phyloP scores from a whole-genome alignment of 2,329 filamentous ascomycete species.

The Periconia sp. region DNA sequence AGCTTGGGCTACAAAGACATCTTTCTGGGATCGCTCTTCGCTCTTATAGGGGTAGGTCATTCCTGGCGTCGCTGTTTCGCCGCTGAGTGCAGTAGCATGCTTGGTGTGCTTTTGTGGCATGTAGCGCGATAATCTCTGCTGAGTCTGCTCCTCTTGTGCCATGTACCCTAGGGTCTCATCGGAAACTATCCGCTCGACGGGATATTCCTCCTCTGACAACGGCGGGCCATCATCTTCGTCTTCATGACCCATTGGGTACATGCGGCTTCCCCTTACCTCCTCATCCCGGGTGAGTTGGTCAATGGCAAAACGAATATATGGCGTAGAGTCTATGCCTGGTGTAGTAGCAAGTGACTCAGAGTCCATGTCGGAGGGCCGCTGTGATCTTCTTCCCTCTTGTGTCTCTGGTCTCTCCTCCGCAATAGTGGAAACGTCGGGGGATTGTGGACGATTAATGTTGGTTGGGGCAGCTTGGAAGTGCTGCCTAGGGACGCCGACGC shows the following conservation, averaged over 20 bases:
- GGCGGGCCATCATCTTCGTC: constrained; percentile 17
- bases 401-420: constrained; percentile 38
- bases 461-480: constrained; percentile 20
- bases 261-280: constrained; percentile 62
- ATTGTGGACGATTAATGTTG: constrained; percentile 24
- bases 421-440: constrained; percentile 39
- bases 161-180: constrained; percentile 47
- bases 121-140: constrained; percentile 34
- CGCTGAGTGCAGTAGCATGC: constrained; percentile 17
- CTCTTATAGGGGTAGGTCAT: too few species aligned
- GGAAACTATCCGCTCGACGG: constrained; percentile 57
- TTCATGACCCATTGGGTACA: constrained; percentile 48
- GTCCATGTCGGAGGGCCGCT: constrained; percentile 33
- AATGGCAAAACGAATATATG: constrained; percentile 88
- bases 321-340: constrained; percentile 81
- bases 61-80: constrained; percentile 6
- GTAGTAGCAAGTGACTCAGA: constrained; percentile 43
- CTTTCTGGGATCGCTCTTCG: constrained; percentile 24
- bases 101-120: constrained; percentile 24
- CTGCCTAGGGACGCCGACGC: constrained; percentile 40
- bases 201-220: constrained; percentile 53
- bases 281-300: constrained; percentile 82
- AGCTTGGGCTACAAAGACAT: constrained; percentile 57
- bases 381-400: constrained; percentile 28
- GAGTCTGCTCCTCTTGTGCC: constrained; percentile 37